A percentile compares a stretch with the other conserved stretches of the same genome.
Conservation (phyloP, 2,329 filamentous ascomycete species). For the Macrophomina phaseolina region DNA sequence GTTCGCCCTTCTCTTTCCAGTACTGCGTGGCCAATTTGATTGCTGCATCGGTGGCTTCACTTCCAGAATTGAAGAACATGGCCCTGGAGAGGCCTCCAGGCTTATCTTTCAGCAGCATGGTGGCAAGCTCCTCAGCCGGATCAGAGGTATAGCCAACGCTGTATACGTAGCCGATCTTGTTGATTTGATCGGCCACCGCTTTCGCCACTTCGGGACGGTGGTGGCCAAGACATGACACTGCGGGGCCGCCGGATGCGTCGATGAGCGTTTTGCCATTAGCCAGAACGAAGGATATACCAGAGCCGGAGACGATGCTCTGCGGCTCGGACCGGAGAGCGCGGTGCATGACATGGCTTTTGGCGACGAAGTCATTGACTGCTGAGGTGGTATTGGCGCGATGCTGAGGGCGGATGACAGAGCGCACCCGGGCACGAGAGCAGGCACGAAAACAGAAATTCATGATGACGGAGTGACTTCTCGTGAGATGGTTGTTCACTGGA, state of each 20-base stretch:
- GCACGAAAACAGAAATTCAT: slow-evolving; percentile 1
- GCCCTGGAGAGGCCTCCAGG: slow-evolving; percentile 26
- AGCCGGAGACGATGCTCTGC: slow-evolving; percentile 15
- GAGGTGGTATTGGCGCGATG: neutral
- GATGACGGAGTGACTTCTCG: neutral
- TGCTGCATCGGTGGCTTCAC: slow-evolving; percentile 54
- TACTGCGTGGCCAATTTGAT: slow-evolving; percentile 59
- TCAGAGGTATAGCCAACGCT: slow-evolving; percentile 24
- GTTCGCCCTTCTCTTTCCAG: slow-evolving; percentile 44
- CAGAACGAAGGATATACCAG: slow-evolving; percentile 23
- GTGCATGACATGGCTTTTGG: slow-evolving; percentile 21
- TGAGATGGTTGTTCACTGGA: slow-evolving; percentile 5
- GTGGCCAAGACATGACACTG: slow-evolving; percentile 31
- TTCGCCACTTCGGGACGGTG: slow-evolving; percentile 20
- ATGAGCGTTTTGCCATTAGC: slow-evolving; percentile 29
- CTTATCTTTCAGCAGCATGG: slow-evolving; percentile 17
- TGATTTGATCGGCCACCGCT: slow-evolving; percentile 25
- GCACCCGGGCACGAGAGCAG: neutral
- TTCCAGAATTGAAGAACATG: slow-evolving; percentile 30
- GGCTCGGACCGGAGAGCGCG: slow-evolving; percentile 9
- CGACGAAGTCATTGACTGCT: slow-evolving; percentile 13
- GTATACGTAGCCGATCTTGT: slow-evolving; percentile 26
- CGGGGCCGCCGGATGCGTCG: slow-evolving; percentile 30
- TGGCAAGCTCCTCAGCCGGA: slow-evolving; percentile 23
- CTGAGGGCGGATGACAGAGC: neutral